These are phyloP conservation scores for Botrytis cinerea DNA, from an alignment of 2,329 filamentous ascomycete species.

Conservation along the genomic window DNA sequence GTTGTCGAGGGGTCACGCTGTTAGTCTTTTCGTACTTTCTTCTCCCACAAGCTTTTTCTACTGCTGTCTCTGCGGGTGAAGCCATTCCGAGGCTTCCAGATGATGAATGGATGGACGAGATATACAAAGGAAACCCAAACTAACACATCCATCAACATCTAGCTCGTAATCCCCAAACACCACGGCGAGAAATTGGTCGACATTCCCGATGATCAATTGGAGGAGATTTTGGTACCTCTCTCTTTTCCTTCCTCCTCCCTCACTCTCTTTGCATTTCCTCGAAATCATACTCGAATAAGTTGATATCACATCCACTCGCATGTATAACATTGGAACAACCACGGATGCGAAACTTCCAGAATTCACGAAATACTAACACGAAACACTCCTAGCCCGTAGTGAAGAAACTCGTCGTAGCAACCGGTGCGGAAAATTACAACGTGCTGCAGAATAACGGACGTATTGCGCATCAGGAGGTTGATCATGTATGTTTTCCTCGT, in stretches of 20 bases:
- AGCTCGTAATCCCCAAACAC: constrained; percentile 93
- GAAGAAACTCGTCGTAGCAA: constrained; percentile 81
- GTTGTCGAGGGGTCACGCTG: constrained; percentile 83
- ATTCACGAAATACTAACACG: neutral
- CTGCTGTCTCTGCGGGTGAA: neutral
- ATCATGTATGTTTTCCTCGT: constrained; percentile 67
- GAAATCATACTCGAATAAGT: neutral
- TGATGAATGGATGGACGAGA: neutral
- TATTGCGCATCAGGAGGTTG: constrained; percentile 88
- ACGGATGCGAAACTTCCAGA: neutral
- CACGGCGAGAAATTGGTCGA: constrained; percentile 91
- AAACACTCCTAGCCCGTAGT: constrained; percentile 62
- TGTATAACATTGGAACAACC: neutral
- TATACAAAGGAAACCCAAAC: neutral
- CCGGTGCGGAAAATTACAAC: constrained; percentile 81
- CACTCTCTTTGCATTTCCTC: constrained; percentile 25
- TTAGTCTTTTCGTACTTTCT: constrained; percentile 50
- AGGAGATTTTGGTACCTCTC: constrained; percentile 71
- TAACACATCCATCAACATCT: neutral
- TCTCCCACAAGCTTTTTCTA: neutral
- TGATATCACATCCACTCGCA: neutral
- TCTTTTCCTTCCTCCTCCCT: neutral
- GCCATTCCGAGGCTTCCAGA: neutral
- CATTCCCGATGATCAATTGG: constrained; percentile 85
- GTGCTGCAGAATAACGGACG: constrained; percentile 94